Conservation (phyloP, 495 filamentous ascomycete genomes). For the Amniculicola lignicola region DNA sequence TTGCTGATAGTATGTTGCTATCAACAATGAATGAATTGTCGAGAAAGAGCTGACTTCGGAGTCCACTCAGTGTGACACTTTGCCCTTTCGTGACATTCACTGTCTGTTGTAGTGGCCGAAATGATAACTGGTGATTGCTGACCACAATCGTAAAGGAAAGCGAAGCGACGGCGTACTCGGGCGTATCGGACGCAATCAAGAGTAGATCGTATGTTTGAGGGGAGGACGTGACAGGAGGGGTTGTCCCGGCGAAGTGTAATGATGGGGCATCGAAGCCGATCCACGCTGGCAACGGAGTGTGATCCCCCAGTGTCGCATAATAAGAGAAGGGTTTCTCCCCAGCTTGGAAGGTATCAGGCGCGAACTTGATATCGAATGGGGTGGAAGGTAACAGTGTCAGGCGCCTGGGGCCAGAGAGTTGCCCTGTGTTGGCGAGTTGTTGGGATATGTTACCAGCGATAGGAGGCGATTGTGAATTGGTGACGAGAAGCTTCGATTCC, state of each 20-base stretch:
- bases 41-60: constrained; percentile 56
- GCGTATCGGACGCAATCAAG: constrained; percentile 75
- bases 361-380: constrained; percentile 35
- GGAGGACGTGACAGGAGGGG: constrained; percentile 59
- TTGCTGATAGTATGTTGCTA: constrained; percentile 49
- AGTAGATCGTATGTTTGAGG: constrained; percentile 71
- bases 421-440: constrained; percentile 33
- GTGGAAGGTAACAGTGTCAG: constrained; percentile 30
- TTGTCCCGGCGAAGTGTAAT: constrained; percentile 71
- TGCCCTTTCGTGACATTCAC: constrained; percentile 42
- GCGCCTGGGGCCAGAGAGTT: constrained; percentile 32
- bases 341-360: constrained; percentile 33
- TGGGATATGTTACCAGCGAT: constrained; percentile 29
- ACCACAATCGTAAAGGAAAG: constrained; percentile 66
- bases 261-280: constrained; percentile 63
- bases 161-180: constrained; percentile 68
- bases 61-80: constrained; percentile 53
- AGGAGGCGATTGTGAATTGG: background rate
- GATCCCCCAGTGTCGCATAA: constrained; percentile 72
- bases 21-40: constrained; percentile 54
- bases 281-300: constrained; percentile 86
- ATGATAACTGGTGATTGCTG: constrained; percentile 51
- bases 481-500: constrained; percentile 36
- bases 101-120: constrained; percentile 21
- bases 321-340: constrained; percentile 46